Conservation (phyloP, 495 filamentous ascomycete genomes). For the Trichoderma orchidacearum region DNA sequence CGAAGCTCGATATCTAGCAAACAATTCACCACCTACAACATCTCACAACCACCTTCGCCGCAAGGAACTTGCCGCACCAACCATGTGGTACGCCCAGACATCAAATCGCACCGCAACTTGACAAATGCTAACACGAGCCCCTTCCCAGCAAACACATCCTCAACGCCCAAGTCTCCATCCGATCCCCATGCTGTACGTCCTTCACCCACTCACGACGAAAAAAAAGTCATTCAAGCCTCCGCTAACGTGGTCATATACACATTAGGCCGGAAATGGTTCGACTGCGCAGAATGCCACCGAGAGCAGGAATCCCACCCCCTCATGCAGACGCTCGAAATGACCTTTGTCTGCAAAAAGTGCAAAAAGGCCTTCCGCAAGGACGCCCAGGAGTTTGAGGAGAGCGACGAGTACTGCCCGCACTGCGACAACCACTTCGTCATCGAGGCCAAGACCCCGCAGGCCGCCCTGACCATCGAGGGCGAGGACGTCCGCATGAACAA, state of each 20-base stretch:
- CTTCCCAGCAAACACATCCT: constrained; percentile 77
- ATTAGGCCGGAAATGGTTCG: constrained; percentile 97
- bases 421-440: constrained; percentile 98
- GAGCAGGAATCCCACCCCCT: constrained; percentile 68
- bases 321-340: constrained; percentile 71
- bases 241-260: too few relatives aligned
- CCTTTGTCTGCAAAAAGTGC: constrained; percentile 96
- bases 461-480: constrained; percentile 70
- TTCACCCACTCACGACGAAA: too few relatives aligned
- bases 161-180: constrained; percentile 94
- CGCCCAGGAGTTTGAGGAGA: constrained; percentile 79
- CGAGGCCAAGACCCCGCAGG: constrained; percentile 71
- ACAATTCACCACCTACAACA: too few relatives aligned
- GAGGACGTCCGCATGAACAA: constrained; percentile 76
- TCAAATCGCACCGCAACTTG: neutral
- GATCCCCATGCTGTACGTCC: constrained; percentile 79
- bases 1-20: too few relatives aligned
- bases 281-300: constrained; percentile 89
- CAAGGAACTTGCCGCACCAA: too few relatives aligned
- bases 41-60: too few relatives aligned
- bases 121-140: neutral
- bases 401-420: constrained; percentile 98
- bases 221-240: too few relatives aligned
- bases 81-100: neutral
- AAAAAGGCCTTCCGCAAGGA: constrained; percentile 96